A percentile compares a stretch with the other conserved stretches of the same genome.
These are phyloP conservation scores for Blastobotrys capitulatus DNA, from an alignment of 1,139 yeast species.

Conservation along the genomic window DNA sequence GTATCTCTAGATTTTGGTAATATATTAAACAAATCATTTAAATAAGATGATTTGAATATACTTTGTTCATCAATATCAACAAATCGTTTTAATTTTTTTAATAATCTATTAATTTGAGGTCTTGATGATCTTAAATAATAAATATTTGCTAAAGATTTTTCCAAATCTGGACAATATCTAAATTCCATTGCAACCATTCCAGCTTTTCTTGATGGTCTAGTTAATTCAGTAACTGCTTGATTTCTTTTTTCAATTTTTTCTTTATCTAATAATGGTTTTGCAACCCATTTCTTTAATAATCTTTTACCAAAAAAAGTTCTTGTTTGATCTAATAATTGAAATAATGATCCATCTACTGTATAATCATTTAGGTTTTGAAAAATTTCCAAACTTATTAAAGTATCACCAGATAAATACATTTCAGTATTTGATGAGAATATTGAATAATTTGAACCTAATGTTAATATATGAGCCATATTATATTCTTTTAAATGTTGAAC, in stretches of 20 bases:
- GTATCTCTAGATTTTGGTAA: constrained; percentile 8
- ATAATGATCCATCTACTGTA: constrained; percentile 57
- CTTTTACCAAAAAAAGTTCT: constrained; percentile 72
- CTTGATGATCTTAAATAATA: constrained; percentile 39
- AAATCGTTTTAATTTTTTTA: constrained; percentile 36
- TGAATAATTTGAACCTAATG: constrained; percentile 44
- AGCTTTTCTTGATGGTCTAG: constrained; percentile 1
- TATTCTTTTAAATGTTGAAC: constrained; percentile 57
- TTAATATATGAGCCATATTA: constrained; percentile 52
- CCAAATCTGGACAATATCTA: constrained; percentile 41
- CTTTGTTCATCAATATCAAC: constrained; percentile 22
- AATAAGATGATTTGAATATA: constrained; percentile 25
- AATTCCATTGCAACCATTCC: constrained; percentile 8
- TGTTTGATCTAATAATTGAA: constrained; percentile 79
- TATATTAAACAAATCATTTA: constrained; percentile 31
- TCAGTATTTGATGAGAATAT: constrained; percentile 47
- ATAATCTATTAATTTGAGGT: constrained; percentile 57
- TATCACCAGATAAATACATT: constrained; percentile 66
- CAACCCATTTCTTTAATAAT: constrained; percentile 63
- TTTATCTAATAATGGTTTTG: constrained; percentile 57
- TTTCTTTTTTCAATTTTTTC: constrained; percentile 52
- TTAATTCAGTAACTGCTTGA: constrained; percentile 59
- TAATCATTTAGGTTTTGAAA: constrained; percentile 58
- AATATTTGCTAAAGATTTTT: constrained; percentile 42
- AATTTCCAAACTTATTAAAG: constrained; percentile 67